Conservation (phyloP, 2,329 filamentous ascomycete species). For the Fusarium acutatum region DNA sequence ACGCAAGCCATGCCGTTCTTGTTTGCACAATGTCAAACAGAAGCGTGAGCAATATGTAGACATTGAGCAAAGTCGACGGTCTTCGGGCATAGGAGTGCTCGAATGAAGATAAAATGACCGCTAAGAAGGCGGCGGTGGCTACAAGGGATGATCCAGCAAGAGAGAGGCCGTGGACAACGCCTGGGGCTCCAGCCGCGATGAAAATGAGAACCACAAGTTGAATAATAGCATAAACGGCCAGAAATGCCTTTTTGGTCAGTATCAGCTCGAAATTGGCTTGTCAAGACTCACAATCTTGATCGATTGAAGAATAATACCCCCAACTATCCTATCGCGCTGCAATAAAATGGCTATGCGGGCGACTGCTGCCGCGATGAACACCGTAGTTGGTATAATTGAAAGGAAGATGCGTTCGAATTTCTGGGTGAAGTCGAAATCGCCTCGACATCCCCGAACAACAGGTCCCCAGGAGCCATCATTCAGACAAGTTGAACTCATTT, state of each 20-base stretch:
- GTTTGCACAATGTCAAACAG: constrained; percentile 55
- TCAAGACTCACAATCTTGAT: constrained; percentile 41
- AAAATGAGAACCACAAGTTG: constrained; percentile 47
- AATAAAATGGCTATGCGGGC: constrained; percentile 46
- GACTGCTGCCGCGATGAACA: constrained; percentile 50
- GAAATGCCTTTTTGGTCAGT: constrained; percentile 30
- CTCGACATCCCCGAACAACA: constrained; percentile 54
- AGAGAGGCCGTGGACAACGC: constrained; percentile 35
- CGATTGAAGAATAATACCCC: constrained; percentile 46
- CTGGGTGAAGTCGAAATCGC: constrained; percentile 61
- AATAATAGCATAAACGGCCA: constrained; percentile 40
- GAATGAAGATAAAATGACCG: constrained; percentile 44
- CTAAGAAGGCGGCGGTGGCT: constrained; percentile 42
- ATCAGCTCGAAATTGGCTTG: background rate
- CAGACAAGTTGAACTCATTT: constrained; percentile 39
- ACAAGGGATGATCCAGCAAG: constrained; percentile 39
- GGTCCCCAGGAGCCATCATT: constrained; percentile 55
- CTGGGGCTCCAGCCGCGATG: constrained; percentile 27
- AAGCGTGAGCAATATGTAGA: constrained; percentile 53
- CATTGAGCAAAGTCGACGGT: constrained; percentile 54
- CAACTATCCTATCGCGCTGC: constrained; percentile 46
- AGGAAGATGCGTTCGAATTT: constrained; percentile 59
- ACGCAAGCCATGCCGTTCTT: constrained; percentile 53
- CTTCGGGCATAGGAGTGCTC: constrained; percentile 50
- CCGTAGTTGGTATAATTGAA: constrained; percentile 51